These are phyloP conservation scores for Yamadazyma sp. DNA, from an alignment of 805 yeast genomes.

Conservation along the genomic window DNA sequence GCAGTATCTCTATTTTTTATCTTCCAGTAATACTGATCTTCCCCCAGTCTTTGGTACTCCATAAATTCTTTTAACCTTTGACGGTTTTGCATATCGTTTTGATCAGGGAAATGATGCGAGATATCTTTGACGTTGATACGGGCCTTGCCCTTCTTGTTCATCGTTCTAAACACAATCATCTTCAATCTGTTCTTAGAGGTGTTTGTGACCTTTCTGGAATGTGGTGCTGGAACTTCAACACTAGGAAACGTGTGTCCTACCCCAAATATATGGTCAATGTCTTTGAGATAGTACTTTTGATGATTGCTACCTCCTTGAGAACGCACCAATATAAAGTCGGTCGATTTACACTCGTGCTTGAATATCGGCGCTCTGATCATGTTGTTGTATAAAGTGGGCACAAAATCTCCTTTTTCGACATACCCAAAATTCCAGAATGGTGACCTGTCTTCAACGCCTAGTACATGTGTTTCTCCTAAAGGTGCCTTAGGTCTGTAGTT, in stretches of 20 bases:
- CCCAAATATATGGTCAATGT: conserved; percentile 69
- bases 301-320: conserved; percentile 79
- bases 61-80: conserved; percentile 94
- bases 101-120: conserved; percentile 91
- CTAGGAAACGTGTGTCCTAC: conserved; percentile 95
- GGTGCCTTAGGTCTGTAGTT: conserved; percentile 81
- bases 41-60: conserved; percentile 92
- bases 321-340: conserved; percentile 80
- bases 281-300: conserved; percentile 66
- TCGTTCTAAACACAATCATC: conserved; percentile 88
- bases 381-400: conserved; percentile 90
- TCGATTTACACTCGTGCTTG: conserved; percentile 72
- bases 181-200: conserved; percentile 87
- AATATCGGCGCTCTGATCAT: conserved; percentile 91
- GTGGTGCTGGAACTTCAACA: conserved; percentile 95
- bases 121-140: conserved; percentile 85
- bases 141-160: conserved; percentile 71
- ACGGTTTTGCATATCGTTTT: conserved; percentile 94
- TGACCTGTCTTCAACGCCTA: conserved; percentile 94
- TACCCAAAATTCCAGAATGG: conserved; percentile 99
- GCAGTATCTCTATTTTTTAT: conserved; percentile 59
- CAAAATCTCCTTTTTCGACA: conserved; percentile 91
- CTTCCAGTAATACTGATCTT: conserved; percentile 93
- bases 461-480: conserved; percentile 91
- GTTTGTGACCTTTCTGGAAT: conserved; percentile 91